Percentiles rank a stretch among this genome's conserved stretches.
phyloP scores from a whole-genome alignment of 2,329 filamentous ascomycete species.

The Thermochaetoides dissita region DNA sequence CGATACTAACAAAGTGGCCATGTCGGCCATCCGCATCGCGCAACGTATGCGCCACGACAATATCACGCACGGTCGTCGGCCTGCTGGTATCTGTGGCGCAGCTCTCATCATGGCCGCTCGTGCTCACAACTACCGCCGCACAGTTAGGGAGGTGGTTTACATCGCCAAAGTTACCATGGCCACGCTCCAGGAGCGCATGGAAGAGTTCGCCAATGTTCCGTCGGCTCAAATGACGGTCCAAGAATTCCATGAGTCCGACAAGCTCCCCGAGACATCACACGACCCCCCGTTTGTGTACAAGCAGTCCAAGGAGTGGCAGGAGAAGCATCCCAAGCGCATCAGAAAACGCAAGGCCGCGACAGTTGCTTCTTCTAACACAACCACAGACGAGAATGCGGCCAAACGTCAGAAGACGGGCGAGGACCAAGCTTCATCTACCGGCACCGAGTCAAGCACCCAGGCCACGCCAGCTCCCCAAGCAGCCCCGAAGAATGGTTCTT shows the following conservation, averaged over 20 bases:
- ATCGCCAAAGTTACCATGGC: conserved; percentile 92
- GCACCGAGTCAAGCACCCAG: background rate
- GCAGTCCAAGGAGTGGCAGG: conserved; percentile 39
- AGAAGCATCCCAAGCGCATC: conserved; percentile 30
- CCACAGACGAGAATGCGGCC: background rate
- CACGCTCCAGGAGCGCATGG: conserved; percentile 79
- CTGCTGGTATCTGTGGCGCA: conserved; percentile 86
- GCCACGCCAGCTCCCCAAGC: background rate
- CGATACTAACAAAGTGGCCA: conserved; percentile 68
- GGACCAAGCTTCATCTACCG: conserved; percentile 24
- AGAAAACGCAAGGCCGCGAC: conserved; percentile 24
- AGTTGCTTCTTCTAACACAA: background rate
- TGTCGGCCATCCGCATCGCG: conserved; percentile 76
- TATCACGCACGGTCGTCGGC: conserved; percentile 90
- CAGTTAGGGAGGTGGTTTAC: conserved; percentile 89
- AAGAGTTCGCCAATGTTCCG: conserved; percentile 81
- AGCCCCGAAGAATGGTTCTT: conserved; percentile 52
- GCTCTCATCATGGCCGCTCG: conserved; percentile 88
- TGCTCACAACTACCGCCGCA: conserved; percentile 96
- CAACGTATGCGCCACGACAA: conserved; percentile 92
- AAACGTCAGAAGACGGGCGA: conserved; percentile 17
- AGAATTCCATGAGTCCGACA: conserved; percentile 57
- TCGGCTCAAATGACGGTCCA: conserved; percentile 76
- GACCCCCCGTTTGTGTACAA: conserved; percentile 76
- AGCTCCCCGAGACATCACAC: conserved; percentile 31